phyloP scores from a whole-genome alignment of 2,329 filamentous ascomycete species.

The Microdochium nivale region DNA sequence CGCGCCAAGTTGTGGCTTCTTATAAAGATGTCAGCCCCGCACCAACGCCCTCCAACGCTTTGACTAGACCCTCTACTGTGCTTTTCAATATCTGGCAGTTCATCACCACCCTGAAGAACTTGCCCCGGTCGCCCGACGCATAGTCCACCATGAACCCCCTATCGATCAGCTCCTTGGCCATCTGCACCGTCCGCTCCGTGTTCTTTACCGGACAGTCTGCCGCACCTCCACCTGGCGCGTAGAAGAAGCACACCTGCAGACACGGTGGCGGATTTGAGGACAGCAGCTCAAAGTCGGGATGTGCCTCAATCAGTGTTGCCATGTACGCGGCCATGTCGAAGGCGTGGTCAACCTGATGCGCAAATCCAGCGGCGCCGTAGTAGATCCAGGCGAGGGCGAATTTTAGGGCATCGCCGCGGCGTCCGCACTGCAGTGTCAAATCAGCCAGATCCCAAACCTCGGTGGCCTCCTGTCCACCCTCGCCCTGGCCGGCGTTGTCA shows the following conservation, averaged over 20 bases:
- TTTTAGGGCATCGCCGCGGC: conserved; percentile 78
- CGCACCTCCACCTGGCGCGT: conserved; percentile 41
- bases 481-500: conserved; percentile 27
- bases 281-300: conserved; percentile 60
- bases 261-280: conserved; percentile 73
- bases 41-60: conserved; percentile 17
- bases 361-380: conserved; percentile 71
- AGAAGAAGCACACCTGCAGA: conserved; percentile 93
- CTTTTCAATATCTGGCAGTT: conserved; percentile 44
- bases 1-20: too few relatives aligned
- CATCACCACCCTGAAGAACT: conserved; percentile 52
- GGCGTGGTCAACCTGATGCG: conserved; percentile 58
- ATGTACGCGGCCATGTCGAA: conserved; percentile 65
- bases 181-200: conserved; percentile 37
- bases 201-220: conserved; percentile 23
- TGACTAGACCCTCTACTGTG: conserved; percentile 32
- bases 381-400: conserved; percentile 84
- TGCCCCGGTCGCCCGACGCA: conserved; percentile 45
- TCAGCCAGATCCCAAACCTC: conserved; percentile 86
- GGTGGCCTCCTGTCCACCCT: too few relatives aligned
- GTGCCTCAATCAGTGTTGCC: conserved; percentile 42
- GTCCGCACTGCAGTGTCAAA: conserved; percentile 86
- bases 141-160: conserved; percentile 55
- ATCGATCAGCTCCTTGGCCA: conserved; percentile 37
- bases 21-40: too few relatives aligned